A percentile compares a stretch with the other conserved stretches of the same genome.
Conservation (phyloP, 228 moss, liverwort and hornwort species). For the Sphagnum fallax region DNA sequence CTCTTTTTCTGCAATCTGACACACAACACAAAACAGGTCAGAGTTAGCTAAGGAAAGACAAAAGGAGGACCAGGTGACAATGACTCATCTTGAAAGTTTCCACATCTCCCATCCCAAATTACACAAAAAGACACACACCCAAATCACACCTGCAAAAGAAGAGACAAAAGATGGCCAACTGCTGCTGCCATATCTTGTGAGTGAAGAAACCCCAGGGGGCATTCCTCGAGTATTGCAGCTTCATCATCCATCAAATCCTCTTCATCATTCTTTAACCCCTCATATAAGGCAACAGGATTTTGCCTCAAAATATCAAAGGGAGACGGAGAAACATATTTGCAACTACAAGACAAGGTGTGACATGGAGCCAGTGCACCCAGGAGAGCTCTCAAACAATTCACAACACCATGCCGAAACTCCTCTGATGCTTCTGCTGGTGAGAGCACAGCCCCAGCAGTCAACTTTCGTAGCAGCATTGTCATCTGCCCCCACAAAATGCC, state of each 20-base stretch:
- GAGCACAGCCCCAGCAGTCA: constrained; percentile 77
- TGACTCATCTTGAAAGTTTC: not conserved
- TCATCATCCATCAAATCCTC: constrained; percentile 16
- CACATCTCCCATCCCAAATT: not conserved
- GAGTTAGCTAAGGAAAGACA: too few species aligned
- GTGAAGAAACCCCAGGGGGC: constrained; percentile 69
- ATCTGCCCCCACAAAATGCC: constrained; percentile 18
- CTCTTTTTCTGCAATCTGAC: constrained; percentile 79
- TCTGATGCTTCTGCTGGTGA: constrained; percentile 78
- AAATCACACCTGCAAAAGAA: constrained; percentile 70
- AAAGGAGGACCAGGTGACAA: not conserved
- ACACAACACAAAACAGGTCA: not conserved
- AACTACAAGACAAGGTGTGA: constrained; percentile 35
- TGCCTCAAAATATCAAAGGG: constrained; percentile 49
- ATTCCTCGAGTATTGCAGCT: constrained; percentile 25
- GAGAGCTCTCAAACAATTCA: constrained; percentile 55
- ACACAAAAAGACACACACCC: not conserved
- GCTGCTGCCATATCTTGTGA: constrained; percentile 62
- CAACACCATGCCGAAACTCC: constrained; percentile 81
- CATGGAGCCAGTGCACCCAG: constrained; percentile 54
- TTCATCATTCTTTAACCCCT: constrained; percentile 11
- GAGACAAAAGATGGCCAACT: constrained; percentile 78
- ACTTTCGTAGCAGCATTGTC: constrained; percentile 55
- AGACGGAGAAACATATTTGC: constrained; percentile 41
- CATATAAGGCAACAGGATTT: constrained; percentile 31